Evolutionary conservation across 2,329 filamentous ascomycete genomes (phyloP), one percentile per base, ranked within the genome.

Genomic region (Sordariomycetes sp.): DNA sequence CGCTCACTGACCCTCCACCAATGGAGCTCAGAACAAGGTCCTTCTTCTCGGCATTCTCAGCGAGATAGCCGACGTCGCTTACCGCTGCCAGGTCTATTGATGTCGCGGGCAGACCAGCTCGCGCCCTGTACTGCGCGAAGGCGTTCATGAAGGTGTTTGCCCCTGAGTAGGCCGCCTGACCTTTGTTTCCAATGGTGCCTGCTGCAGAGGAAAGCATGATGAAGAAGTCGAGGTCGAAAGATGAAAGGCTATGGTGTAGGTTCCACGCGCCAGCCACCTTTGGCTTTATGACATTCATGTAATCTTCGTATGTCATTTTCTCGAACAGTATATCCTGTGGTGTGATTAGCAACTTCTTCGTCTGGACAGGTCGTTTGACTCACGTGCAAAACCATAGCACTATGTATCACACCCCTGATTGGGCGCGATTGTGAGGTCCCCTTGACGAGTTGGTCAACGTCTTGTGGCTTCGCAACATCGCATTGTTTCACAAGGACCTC

Each of bases 21-120:
- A 70, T 52, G 21, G 68, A 70, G 42, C 65, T 65, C 26, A 70
- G 65, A n/a, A 26, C 23, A 7, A 26, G 57, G 0, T 55, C 53
- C 36, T 66, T 65, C 38, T 68, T 61, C 32, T 55, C 58, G 0
- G 55, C 53, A 37, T 66, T 64, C 37, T 68, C 62, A 2, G 66
- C 65, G 3, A 72, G 50, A 44, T 70, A 71, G 3, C 68, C 68
- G 1, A 65, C 59, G 38, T 64, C 66, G 0, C 56, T 57, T 8
- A 79, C 61, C 2, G 62, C 61, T 0, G 70, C 71, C 11, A 79
- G 53, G 43, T 77, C 64, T 2, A 80, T 54, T 1, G 63, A 62
- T 0, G 65, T 57, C 17, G 63, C 66, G 3, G 62, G 53, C 3
- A 68, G 48, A 2, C 65, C 64, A 17, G 48, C 49, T 1, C 46